Conservation (phyloP, 2,329 filamentous ascomycete genomes). For the Pseudocercospora cruenta region DNA sequence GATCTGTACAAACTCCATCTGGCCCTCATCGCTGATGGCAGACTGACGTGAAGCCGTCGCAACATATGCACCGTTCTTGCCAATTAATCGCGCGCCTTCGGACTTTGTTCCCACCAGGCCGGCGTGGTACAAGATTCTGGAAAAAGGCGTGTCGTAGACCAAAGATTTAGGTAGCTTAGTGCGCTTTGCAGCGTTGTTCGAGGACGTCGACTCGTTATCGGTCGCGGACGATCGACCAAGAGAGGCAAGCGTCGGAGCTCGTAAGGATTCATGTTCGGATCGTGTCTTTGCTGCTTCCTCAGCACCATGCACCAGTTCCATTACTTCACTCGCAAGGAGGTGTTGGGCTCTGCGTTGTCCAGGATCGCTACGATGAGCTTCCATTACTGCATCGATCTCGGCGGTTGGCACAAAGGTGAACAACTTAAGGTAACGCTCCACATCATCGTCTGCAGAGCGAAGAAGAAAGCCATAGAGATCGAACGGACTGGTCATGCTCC, state of each 20-base stretch:
- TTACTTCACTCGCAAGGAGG: conserved; percentile 77
- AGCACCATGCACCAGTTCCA: conserved; percentile 76
- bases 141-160: conserved; percentile 33
- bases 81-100: conserved; percentile 36
- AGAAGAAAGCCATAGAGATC: conserved; percentile 92
- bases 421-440: conserved; percentile 80
- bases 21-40: conserved; percentile 44
- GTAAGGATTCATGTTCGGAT: conserved; percentile 55
- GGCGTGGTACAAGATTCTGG: conserved; percentile 38
- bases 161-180: conserved; percentile 33
- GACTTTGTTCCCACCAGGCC: conserved; percentile 38
- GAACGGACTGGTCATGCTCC: conserved; percentile 76
- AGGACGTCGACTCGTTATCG: not conserved
- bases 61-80: conserved; percentile 40
- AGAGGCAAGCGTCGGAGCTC: conserved; percentile 31
- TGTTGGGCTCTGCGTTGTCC: conserved; percentile 80
- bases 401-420: conserved; percentile 83
- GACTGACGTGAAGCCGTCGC: conserved; percentile 32
- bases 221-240: conserved; percentile 10
- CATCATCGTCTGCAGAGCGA: conserved; percentile 76
- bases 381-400: conserved; percentile 70
- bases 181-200: conserved; percentile 31
- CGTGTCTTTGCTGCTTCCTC: conserved; percentile 66
- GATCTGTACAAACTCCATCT: conserved; percentile 65
- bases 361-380: conserved; percentile 67